A percentile compares a stretch with the other conserved stretches of the same genome.
Conservation (phyloP, 2,329 filamentous ascomycete genomes). For the Stagonosporopsis cucurbitacearum region DNA sequence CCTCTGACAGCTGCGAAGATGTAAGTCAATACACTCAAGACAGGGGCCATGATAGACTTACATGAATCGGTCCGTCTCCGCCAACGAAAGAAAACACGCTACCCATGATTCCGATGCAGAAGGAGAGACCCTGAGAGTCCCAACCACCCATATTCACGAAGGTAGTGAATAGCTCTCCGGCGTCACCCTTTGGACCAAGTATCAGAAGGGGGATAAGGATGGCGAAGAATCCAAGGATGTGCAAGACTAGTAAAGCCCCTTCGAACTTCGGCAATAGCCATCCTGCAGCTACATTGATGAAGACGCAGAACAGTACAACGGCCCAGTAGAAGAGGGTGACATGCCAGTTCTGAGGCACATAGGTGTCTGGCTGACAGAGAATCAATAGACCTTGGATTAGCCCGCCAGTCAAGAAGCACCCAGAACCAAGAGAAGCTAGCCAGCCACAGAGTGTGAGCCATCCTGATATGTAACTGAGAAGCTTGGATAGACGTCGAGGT, state of each 20-base stretch:
- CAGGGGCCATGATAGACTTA: conserved; percentile 15
- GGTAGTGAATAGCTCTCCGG: conserved; percentile 52
- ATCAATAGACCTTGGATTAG: conserved; percentile 43
- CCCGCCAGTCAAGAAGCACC: conserved; percentile 34
- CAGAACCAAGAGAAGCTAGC: conserved; percentile 45
- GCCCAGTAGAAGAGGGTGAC: conserved; percentile 58
- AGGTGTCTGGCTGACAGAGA: conserved; percentile 47
- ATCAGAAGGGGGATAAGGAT: conserved; percentile 56
- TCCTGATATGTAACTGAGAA: conserved; percentile 53
- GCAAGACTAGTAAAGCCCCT: conserved; percentile 54
- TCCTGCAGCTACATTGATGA: conserved; percentile 54
- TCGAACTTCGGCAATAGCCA: conserved; percentile 56
- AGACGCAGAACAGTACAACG: conserved; percentile 47
- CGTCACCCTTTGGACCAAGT: conserved; percentile 48
- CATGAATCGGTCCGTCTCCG: conserved; percentile 48
- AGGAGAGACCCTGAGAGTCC: conserved; percentile 52
- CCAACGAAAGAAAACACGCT: conserved; percentile 48
- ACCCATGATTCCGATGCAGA: conserved; percentile 49
- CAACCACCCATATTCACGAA: conserved; percentile 57
- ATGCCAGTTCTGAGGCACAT: conserved; percentile 55
- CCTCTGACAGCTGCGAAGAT: conserved; percentile 37
- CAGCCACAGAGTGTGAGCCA: conserved; percentile 53
- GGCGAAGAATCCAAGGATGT: conserved; percentile 59
- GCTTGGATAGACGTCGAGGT: conserved; percentile 45
- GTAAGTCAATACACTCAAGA: background rate